Evolutionary conservation across 2,329 filamentous ascomycete genomes (phyloP), one percentile per base, ranked within the genome.

Genomic region (Trichoderma pleuroti): DNA sequence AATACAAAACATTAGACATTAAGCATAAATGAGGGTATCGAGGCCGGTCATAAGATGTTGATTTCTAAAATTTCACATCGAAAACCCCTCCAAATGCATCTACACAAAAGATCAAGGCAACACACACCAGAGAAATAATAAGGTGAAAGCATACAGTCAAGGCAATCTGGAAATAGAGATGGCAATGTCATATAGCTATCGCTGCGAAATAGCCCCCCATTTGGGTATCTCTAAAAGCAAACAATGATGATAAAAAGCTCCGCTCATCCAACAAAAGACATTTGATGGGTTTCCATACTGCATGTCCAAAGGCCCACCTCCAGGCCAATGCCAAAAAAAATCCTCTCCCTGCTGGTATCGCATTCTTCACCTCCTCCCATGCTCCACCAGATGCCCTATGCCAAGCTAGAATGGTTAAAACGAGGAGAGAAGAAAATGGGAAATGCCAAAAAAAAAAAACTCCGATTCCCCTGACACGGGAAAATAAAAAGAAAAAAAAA

Each of bases 161-260:
- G 10, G 12, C 30, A 34, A 52, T 57, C 9, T 8, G 6, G 21
- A 28, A 28, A 56, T 32, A 68, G 66, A 68, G 54, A 68, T 52
- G 56, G 26, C 34, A 52, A 32, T 52, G 21, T 42, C 28, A 61
- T 61, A 36, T 52, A 49, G 16, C 28, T 36, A 54, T 54, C 28
- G 46, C 46, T 49, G n/a, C n/a, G 62, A 36, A 65, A 65, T 34
- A 65, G 30, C 32, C 36, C 30, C 39, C 26, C 66, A 24, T 34
- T 32, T 61, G 66, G 66, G 66, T 68, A 68, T 68, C 66, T 68
- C 66, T 68, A 39, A 24, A 16, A 42, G 39, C 39, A 57, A 56
- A 56, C 5, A 54, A 61, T 26, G 59, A 30, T 61, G 24, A n/a
- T 61, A 12, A 49, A 30, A 61, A 24, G 54, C 54, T 34, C 34